Conservation (phyloP, 192 early-diverging fungal species). For the Coemansia sp. region DNA sequence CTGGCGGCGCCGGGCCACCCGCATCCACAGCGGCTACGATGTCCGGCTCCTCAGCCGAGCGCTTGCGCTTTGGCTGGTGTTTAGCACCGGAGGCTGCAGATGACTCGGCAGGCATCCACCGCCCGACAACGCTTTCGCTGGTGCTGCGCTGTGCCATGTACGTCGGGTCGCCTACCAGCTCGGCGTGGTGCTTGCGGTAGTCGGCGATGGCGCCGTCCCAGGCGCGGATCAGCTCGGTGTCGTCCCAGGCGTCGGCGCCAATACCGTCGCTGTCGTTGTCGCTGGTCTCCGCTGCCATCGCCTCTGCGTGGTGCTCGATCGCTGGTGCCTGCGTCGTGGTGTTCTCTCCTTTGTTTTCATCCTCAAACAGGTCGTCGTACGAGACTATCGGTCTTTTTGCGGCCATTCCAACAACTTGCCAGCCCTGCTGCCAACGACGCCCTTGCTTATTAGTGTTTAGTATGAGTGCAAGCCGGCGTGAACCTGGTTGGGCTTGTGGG, state of each 20-base stretch:
- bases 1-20: constrained; percentile 10
- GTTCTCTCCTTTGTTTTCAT: constrained; percentile 11
- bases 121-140: constrained; percentile 25
- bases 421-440: no score
- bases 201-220: constrained; percentile 65
- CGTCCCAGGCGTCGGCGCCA: constrained; percentile 59
- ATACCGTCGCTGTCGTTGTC: constrained; percentile 9
- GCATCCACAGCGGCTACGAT: constrained; percentile 8
- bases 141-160: constrained; percentile 21
- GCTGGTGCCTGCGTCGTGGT: not conserved
- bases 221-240: constrained; percentile 60
- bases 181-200: constrained; percentile 53
- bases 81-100: not conserved
- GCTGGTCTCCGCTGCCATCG: not conserved
- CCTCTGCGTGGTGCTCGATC: not conserved
- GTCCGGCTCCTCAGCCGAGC: not conserved
- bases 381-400: constrained; percentile 37
- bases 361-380: constrained; percentile 42
- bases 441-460: no score
- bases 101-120: constrained; percentile 13
- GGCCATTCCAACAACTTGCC: constrained; percentile 1
- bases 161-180: constrained; percentile 23
- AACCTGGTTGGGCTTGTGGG: no score
- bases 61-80: constrained; percentile 28
- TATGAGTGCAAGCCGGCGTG: no score